These are phyloP conservation scores for Trichophyton rubrum DNA, from an alignment of 2,329 filamentous ascomycete species.

Conservation along the genomic window DNA sequence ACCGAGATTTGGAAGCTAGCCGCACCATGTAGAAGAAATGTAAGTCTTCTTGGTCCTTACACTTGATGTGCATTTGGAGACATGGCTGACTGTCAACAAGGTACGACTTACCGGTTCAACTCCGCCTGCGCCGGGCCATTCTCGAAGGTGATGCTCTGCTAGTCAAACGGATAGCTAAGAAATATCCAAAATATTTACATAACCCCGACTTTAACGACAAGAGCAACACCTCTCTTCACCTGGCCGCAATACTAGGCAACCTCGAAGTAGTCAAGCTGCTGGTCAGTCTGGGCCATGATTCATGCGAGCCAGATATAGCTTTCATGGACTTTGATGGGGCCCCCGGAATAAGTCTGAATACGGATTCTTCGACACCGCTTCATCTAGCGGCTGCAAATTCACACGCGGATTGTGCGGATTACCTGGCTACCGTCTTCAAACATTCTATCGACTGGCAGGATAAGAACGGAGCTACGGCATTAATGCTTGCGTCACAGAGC, in stretches of 20 bases:
- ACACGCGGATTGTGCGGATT: constrained; percentile 60
- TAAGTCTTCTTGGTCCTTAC: not conserved
- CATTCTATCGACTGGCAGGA: constrained; percentile 54
- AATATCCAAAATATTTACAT: constrained; percentile 57
- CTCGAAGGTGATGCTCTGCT: constrained; percentile 60
- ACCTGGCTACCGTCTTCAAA: constrained; percentile 54
- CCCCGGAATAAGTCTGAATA: constrained; percentile 58
- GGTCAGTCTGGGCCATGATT: constrained; percentile 62
- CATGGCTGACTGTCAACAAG: constrained; percentile 8
- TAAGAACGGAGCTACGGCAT: constrained; percentile 45
- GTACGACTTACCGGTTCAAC: constrained; percentile 38
- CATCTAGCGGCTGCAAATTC: constrained; percentile 62
- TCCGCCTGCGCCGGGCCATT: constrained; percentile 71
- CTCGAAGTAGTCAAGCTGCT: constrained; percentile 57
- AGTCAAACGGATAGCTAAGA: constrained; percentile 61
- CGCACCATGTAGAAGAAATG: constrained; percentile 9
- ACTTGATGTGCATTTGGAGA: not conserved
- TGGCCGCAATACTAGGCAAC: constrained; percentile 63
- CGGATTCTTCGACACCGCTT: constrained; percentile 65
- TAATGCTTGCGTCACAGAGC: constrained; percentile 31
- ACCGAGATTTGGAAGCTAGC: not conserved
- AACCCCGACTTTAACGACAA: constrained; percentile 67
- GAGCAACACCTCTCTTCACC: constrained; percentile 72
- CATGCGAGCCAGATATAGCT: constrained; percentile 26
- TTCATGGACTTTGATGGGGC: constrained; percentile 19